Conservation (phyloP, 2,329 filamentous ascomycete species). For the Cladosporium colombiae region DNA sequence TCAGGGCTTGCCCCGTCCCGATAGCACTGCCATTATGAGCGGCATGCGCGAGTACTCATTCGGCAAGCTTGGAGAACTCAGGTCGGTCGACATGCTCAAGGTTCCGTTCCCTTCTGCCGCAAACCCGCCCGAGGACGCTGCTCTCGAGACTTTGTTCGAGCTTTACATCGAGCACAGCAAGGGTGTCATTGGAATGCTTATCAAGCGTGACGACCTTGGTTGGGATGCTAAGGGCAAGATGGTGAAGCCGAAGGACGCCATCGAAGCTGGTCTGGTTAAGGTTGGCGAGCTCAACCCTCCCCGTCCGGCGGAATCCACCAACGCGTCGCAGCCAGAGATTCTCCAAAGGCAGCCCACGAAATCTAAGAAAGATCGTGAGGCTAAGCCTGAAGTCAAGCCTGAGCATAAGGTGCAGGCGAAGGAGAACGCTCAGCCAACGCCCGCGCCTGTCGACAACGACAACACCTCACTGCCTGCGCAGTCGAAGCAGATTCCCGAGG, state of each 20-base stretch:
- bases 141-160: slow-evolving; percentile 81
- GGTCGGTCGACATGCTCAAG: slow-evolving; percentile 86
- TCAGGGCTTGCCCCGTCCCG: slow-evolving; percentile 73
- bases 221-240: slow-evolving; percentile 92
- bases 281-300: slow-evolving; percentile 64
- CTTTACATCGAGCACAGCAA: slow-evolving; percentile 97
- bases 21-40: slow-evolving; percentile 96
- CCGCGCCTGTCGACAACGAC: slow-evolving; percentile 15
- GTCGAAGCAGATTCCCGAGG: slow-evolving; percentile 30
- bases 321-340: slow-evolving; percentile 24
- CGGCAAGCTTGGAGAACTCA: slow-evolving; percentile 77
- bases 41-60: slow-evolving; percentile 95
- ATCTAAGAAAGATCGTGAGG: slow-evolving; percentile 20
- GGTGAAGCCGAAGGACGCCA: slow-evolving; percentile 73
- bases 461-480: slow-evolving; percentile 26
- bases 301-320: slow-evolving; percentile 23
- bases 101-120: slow-evolving; percentile 61
- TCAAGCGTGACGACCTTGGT: slow-evolving; percentile 86
- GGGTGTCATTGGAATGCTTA: slow-evolving; percentile 84
- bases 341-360: slow-evolving; percentile 27
- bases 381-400: neutral
- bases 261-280: slow-evolving; percentile 70
- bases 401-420: slow-evolving; percentile 21
- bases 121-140: slow-evolving; percentile 61
- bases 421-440: slow-evolving; percentile 8